Conservation (phyloP, 208 protist species). For the Trypanosoma theileri region DNA sequence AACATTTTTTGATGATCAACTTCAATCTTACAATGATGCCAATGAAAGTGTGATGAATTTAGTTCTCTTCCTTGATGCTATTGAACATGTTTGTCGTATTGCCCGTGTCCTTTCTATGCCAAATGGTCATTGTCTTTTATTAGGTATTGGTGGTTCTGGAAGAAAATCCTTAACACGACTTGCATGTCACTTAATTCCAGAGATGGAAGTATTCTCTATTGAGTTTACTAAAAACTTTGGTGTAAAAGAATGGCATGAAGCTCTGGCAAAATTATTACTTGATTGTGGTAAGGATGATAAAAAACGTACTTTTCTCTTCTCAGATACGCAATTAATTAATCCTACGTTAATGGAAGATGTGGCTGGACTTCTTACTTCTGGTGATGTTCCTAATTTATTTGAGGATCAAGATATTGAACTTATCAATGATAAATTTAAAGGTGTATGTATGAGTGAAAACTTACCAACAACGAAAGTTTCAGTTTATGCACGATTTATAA, state of each 20-base stretch:
- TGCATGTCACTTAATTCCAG: constrained; percentile 93
- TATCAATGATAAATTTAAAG: constrained; percentile 94
- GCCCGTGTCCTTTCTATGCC: constrained; percentile 93
- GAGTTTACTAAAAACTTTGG: constrained; percentile 97
- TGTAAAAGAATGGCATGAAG: constrained; percentile 95
- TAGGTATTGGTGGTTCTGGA: constrained; percentile 98
- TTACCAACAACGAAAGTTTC: constrained; percentile 95
- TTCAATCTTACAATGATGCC: constrained; percentile 93
- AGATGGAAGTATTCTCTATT: constrained; percentile 94
- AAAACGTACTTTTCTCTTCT: constrained; percentile 96
- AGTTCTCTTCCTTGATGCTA: constrained; percentile 96
- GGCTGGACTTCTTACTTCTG: constrained; percentile 95
- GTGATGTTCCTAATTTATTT: constrained; percentile 97
- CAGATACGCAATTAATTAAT: constrained; percentile 96
- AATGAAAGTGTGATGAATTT: constrained; percentile 94
- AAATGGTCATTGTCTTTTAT: constrained; percentile 94
- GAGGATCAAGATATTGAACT: constrained; percentile 95
- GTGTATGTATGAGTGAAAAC: constrained; percentile 88
- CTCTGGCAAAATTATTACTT: constrained; percentile 91
- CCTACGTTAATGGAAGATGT: constrained; percentile 98
- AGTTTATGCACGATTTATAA: constrained; percentile 95
- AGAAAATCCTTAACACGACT: constrained; percentile 95
- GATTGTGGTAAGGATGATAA: constrained; percentile 96
- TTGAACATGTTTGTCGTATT: constrained; percentile 97
- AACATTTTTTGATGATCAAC: constrained; percentile 75